Evolutionary conservation across 1,139 yeast species (phyloP).

Genomic region (Hansenula sp.): DNA sequence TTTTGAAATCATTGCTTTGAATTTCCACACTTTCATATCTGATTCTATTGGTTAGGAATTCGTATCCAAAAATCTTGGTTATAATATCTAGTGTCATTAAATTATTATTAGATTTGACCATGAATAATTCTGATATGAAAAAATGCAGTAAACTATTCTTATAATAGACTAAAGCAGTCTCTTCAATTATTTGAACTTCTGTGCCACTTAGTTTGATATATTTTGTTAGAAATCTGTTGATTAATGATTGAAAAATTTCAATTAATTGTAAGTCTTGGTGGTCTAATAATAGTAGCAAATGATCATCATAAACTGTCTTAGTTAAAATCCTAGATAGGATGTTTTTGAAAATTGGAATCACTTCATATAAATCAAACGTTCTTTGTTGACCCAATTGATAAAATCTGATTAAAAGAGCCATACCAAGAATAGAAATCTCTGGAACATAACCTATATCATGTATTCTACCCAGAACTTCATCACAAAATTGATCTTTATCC

Average conservation of each 20-base stretch:
- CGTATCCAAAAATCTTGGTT: constrained; percentile 14
- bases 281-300: not conserved
- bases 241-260: constrained; percentile 2
- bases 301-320: constrained; percentile 4
- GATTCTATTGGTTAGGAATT: constrained; percentile 14
- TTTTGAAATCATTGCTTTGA: not conserved
- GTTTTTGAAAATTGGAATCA: constrained; percentile 7
- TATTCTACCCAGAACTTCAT: constrained; percentile 10
- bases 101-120: constrained; percentile 4
- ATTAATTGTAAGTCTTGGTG: constrained; percentile 1
- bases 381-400: constrained; percentile 9
- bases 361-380: constrained; percentile 5
- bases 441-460: constrained; percentile 14
- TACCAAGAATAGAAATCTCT: constrained; percentile 14
- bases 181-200: constrained; percentile 12
- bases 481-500: constrained; percentile 6
- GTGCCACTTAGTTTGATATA: constrained; percentile 4
- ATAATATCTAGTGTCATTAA: constrained; percentile 7
- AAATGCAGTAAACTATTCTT: constrained; percentile 17
- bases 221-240: constrained; percentile 10
- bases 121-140: constrained; percentile 16
- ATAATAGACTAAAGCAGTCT: constrained; percentile 16
- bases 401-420: constrained; percentile 12
- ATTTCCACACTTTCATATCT: constrained; percentile 2
- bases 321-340: constrained; percentile 6